These are phyloP conservation scores for Batkoa obscura DNA, from an alignment of 371 early-diverging fungal species.

Conservation along the genomic window DNA sequence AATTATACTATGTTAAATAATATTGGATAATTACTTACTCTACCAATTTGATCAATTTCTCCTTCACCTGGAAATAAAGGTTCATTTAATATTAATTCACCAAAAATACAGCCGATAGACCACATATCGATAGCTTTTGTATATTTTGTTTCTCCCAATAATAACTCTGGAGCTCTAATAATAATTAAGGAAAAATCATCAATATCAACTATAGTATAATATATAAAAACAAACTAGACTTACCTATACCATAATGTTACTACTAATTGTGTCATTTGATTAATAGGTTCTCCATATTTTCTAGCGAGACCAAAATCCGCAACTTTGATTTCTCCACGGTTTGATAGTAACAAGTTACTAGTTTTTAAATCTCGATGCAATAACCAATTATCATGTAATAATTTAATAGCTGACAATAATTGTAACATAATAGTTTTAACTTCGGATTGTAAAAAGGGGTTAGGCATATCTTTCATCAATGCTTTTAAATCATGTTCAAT, in stretches of 20 bases:
- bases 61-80: slow-evolving; percentile 55
- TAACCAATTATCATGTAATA: slow-evolving; percentile 90
- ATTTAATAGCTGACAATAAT: slow-evolving; percentile 58
- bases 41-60: slow-evolving; percentile 63
- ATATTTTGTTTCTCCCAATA: slow-evolving; percentile 86
- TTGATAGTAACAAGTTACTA: slow-evolving; percentile 78
- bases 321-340: slow-evolving; percentile 61
- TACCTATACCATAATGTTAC: slow-evolving; percentile 84
- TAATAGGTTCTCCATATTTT: slow-evolving; percentile 50
- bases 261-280: slow-evolving; percentile 62
- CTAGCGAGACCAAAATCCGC: slow-evolving; percentile 77
- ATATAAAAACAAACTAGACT: not conserved
- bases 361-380: slow-evolving; percentile 97
- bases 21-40: slow-evolving; percentile 13
- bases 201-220: not conserved
- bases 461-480: slow-evolving; percentile 67
- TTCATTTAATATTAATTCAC: slow-evolving; percentile 56
- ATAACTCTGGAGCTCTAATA: slow-evolving; percentile 87
- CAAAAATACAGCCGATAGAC: slow-evolving; percentile 91
- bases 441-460: slow-evolving; percentile 67
- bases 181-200: too few relatives aligned
- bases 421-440: slow-evolving; percentile 85
- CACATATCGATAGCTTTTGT: slow-evolving; percentile 95
- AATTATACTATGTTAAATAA: too few relatives aligned
- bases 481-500: slow-evolving; percentile 87